Evolutionary conservation across 176 grass and related monocot genomes (phyloP).

Genomic region (Dendrocalamus sinicus): DNA sequence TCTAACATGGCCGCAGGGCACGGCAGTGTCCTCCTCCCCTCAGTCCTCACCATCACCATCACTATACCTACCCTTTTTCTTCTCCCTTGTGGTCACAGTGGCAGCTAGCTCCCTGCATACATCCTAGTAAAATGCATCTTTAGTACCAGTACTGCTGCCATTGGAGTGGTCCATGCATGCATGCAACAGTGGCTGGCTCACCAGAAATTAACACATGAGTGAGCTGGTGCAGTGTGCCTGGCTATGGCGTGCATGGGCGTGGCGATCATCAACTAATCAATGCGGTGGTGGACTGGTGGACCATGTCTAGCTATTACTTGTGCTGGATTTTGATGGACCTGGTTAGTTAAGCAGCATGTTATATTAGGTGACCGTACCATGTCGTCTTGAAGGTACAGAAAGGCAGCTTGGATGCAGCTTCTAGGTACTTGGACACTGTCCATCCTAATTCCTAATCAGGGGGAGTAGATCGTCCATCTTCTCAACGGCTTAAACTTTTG

Average conservation of each 20-base stretch:
- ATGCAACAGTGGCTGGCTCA: conserved; percentile 23
- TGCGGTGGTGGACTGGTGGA: neutral
- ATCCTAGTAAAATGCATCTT: conserved; percentile 33
- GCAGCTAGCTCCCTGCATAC: conserved; percentile 1
- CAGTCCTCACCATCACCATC: conserved; percentile 34
- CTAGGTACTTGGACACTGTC: neutral
- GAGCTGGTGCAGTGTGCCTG: conserved; percentile 19
- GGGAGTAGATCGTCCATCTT: too few species aligned
- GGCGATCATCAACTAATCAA: neutral
- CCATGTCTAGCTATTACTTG: neutral
- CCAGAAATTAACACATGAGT: neutral
- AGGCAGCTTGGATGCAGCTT: conserved; percentile 13
- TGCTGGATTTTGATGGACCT: neutral
- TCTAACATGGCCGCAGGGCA: conserved; percentile 30
- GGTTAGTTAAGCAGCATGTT: neutral
- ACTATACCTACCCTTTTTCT: conserved; percentile 7
- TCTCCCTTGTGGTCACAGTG: neutral
- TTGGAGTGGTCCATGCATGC: conserved; percentile 4
- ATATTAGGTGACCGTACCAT: neutral
- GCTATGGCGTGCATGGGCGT: neutral
- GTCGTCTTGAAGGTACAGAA: neutral
- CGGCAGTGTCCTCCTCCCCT: conserved; percentile 33
- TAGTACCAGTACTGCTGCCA: neutral
- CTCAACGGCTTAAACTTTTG: neutral
- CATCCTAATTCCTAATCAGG: too few species aligned